Percentiles rank a stretch among this genome's conserved stretches.
These are phyloP conservation scores for Gossypium davidsonii DNA, from an alignment of 441 rosid genomes.

Conservation along the genomic window DNA sequence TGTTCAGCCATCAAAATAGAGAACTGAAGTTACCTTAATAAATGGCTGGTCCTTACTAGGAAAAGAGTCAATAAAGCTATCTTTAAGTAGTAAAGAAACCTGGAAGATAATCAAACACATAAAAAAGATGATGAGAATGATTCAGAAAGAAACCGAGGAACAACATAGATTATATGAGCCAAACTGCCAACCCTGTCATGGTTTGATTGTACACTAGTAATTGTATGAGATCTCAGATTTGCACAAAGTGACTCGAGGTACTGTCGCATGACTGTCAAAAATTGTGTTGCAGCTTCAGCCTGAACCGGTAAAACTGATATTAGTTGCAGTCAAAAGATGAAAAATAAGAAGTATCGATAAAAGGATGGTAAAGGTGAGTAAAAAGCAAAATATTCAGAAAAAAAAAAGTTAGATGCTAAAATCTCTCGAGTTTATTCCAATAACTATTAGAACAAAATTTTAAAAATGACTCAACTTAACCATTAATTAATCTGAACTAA, in stretches of 20 bases:
- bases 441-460: neutral
- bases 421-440: neutral
- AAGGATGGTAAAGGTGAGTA: neutral
- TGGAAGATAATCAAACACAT: conserved; percentile 26
- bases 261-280: conserved; percentile 61
- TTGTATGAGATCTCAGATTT: conserved; percentile 73
- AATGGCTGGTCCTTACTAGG: conserved; percentile 67
- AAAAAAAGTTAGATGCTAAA: neutral
- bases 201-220: conserved; percentile 91
- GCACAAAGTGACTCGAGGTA: conserved; percentile 86
- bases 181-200: conserved; percentile 67
- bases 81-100: conserved; percentile 94
- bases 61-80: conserved; percentile 90
- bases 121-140: conserved; percentile 5
- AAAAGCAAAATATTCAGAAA: neutral
- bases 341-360: neutral
- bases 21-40: conserved; percentile 51
- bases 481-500: neutral
- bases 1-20: neutral
- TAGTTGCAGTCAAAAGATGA: conserved; percentile 1
- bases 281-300: conserved; percentile 69
- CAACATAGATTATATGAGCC: conserved; percentile 8
- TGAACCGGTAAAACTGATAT: conserved; percentile 20
- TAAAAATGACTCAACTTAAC: neutral
- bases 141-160: neutral